Conservation (phyloP, 2,329 filamentous ascomycete genomes). For the Aspergillus japonicus region DNA sequence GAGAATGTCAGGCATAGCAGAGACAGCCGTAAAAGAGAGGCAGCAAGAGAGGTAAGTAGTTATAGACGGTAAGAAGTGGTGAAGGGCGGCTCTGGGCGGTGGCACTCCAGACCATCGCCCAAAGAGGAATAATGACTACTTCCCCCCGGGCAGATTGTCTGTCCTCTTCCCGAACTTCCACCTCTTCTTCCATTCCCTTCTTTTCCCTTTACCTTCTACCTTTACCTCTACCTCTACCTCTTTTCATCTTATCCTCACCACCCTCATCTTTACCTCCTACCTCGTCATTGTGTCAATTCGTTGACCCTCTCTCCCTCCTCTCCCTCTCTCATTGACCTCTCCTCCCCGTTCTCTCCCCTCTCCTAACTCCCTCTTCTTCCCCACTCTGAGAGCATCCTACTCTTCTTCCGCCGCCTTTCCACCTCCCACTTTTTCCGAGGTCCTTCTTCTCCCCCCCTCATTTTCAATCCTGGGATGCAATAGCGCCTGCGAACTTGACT, state of each 20-base stretch:
- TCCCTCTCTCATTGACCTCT: constrained; percentile 9
- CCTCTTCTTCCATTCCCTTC: constrained; percentile 3
- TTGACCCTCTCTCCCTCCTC: constrained; percentile 8
- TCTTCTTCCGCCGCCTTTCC: not conserved
- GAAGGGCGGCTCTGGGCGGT: not conserved
- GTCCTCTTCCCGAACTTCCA: constrained; percentile 13
- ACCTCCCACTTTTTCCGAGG: constrained; percentile 10
- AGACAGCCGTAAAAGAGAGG: not conserved
- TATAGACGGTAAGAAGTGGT: too few species aligned
- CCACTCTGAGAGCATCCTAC: constrained; percentile 1
- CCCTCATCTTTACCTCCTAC: not conserved
- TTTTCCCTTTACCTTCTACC: constrained; percentile 1
- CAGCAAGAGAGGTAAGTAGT: not conserved
- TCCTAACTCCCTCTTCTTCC: constrained; percentile 15
- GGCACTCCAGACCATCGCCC: constrained; percentile 17
- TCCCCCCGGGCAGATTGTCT: constrained; percentile 16
- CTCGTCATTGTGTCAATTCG: constrained; percentile 11
- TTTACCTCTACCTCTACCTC: constrained; percentile 1
- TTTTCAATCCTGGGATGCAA: constrained; percentile 19
- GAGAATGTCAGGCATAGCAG: too few species aligned
- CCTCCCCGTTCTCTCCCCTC: constrained; percentile 10
- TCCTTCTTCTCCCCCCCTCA: constrained; percentile 13
- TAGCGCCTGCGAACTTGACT: constrained; percentile 3
- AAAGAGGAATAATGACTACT: constrained; percentile 9
- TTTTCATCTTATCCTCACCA: constrained; percentile 7